Evolutionary conservation across 2,329 filamentous ascomycete species (phyloP).

Genomic region (Davidsoniella virescens): DNA sequence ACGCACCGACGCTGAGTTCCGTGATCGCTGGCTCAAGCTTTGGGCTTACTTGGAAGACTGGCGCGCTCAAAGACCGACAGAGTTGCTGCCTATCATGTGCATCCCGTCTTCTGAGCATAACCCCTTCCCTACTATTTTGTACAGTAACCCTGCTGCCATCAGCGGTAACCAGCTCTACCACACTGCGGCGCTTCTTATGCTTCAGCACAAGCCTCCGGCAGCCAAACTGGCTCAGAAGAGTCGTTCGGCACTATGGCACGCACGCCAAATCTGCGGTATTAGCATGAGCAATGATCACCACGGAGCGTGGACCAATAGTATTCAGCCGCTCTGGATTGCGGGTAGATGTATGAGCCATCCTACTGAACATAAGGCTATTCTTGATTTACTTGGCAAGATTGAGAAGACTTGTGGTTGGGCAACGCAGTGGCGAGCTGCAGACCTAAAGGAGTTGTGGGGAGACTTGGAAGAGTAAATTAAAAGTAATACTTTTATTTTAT

Average conservation of each 20-base stretch:
- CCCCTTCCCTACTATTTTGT: constrained; percentile 32
- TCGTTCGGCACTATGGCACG: constrained; percentile 32
- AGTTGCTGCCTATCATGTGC: constrained; percentile 22
- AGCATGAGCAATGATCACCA: constrained; percentile 35
- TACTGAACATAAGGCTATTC: constrained; percentile 25
- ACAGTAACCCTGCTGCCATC: constrained; percentile 33
- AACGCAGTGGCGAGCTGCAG: constrained; percentile 35
- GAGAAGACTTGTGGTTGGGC: constrained; percentile 37
- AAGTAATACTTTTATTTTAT: background rate
- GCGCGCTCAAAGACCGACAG: constrained; percentile 22
- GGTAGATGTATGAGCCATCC: constrained; percentile 34
- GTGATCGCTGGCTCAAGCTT: constrained; percentile 22
- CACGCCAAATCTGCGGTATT: constrained; percentile 35
- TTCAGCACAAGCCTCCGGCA: constrained; percentile 28
- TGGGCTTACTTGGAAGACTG: constrained; percentile 26
- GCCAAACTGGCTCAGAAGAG: constrained; percentile 25
- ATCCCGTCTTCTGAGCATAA: constrained; percentile 27
- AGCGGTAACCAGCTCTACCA: constrained; percentile 39
- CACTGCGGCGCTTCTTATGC: constrained; percentile 33
- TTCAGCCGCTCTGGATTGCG: constrained; percentile 38
- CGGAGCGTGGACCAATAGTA: constrained; percentile 36
- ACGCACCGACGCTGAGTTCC: constrained; percentile 17
- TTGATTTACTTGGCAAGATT: constrained; percentile 31
- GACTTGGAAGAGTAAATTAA: constrained; percentile 19
- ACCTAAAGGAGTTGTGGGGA: constrained; percentile 36